Evolutionary conservation across 2,329 filamentous ascomycete species (phyloP), one percentile per base, ranked within the genome.

Genomic region (Chaetothyriales sp.): DNA sequence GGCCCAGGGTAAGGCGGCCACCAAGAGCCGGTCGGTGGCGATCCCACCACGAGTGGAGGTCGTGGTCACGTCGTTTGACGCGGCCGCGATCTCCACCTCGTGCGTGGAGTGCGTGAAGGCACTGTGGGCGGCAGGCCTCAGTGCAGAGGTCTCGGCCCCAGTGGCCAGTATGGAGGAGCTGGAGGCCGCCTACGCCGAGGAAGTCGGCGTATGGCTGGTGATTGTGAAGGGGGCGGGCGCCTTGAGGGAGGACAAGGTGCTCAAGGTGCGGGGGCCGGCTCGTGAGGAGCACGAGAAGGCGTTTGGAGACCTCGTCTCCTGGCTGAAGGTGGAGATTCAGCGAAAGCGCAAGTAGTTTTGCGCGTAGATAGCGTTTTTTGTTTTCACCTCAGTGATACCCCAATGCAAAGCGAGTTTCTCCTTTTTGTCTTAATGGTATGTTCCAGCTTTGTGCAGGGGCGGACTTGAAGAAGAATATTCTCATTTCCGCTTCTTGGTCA

Each of bases 41-140:
- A 42, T 48, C 10, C 51, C 52, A 8, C 43, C 51, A 43, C 55
- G 57, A 74, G 95, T 89, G 62, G 89, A 96, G 64, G 85, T 92
- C 12, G 78, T 96, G 2, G 81, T 98, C 39, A 85, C 88, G 9
- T 90, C 87, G 60, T 93, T 94, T 60, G 88, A 95, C 61, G 71
- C 83, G 0, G 76, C 79, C 2, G 77, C 87, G 3, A 76, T 95
- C 10, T 80, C 86, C 42, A 84, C 83, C 0, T 76, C 77, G 0
- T 89, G 88, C 1, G 72, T 95, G 20, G 83, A 85, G 57, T 74
- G 95, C 43, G 71, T 95, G 7, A 80, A 84, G 51, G 78, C 77
- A 22, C 75, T 98, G 2, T 96, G 92, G 83, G 74, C 79, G 1
- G 79, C 87, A 60, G 83, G 86, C 51, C 85, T 96, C 63, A 90